Base-by-base conservation (phyloP, 2,329 filamentous ascomycete genomes). In the Teratosphaeria nubilosa region DNA sequence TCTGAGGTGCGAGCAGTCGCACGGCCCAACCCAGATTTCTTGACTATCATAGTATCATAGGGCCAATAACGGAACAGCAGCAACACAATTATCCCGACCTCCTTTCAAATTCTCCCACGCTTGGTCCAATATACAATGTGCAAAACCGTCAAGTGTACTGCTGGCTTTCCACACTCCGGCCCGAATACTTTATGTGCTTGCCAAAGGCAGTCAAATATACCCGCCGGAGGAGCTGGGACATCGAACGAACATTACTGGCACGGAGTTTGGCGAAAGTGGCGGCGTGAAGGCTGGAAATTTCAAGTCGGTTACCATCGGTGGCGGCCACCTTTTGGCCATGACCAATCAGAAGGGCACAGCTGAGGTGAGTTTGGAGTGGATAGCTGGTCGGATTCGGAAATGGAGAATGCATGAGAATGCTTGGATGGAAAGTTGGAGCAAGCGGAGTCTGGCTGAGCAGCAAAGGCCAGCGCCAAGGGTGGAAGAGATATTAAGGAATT, bases 11-110 rank as follows among this genome's bases (percentile, higher is more conserved):
- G 2, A 81, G 82, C 1, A 96, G 91, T 0, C 85, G 88, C 0
- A 88, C 90, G 65, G 87, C 94, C 71, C 88, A 95, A 68, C 89
- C 92, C 74, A 86, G 91, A 55, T 86, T 88, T 67, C n/a, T n/a
- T n/a, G n/a, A n/a, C n/a, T n/a, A n/a, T 89, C 84, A 1, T 91
- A 85, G 69, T 20, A 32, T n/a, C 56, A 37, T 11, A 57, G 51
- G 51, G 52, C 2, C 58, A 58, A 55, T 60, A 58, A 31, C 60
- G 55, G 20, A 58, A 60, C 30, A 16, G 20, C 4, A 24, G 56
- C 14, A 25, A 56, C 1, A 14, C 24, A 2, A 20, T 51, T 9
- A 2, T 41, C 32, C 11, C 34, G 11, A 41, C 51, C 59, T 41
- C 64, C 53, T 80, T 81, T 1, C 82, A 88, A 66, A 90, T 89